A percentile compares a stretch with the other conserved stretches of the same genome.
Evolutionary conservation across 164 flowering plant species (phyloP).

Genomic region (Chimonanthus salicifolius): DNA sequence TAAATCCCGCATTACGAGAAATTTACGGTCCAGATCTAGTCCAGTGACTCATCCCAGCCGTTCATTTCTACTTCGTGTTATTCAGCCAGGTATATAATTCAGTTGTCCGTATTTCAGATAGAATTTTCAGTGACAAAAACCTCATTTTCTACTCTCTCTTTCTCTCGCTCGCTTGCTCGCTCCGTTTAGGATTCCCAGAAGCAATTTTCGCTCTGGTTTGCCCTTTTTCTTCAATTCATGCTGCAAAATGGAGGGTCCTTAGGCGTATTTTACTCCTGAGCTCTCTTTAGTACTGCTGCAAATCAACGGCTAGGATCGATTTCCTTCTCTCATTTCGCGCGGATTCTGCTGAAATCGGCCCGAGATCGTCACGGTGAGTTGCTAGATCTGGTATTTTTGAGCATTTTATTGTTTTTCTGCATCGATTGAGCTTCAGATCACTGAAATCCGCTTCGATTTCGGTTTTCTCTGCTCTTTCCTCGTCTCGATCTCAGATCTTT

Average conservation of each 20-base stretch:
- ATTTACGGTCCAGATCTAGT: not conserved
- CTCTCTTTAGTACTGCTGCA: not conserved
- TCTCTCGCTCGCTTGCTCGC: not conserved
- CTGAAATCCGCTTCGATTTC: not conserved
- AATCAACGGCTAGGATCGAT: not conserved
- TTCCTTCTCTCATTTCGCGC: not conserved
- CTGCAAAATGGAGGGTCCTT: constrained; percentile 8
- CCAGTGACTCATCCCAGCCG: not conserved
- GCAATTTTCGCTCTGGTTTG: not conserved
- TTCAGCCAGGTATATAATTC: constrained; percentile 1
- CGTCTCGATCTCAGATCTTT: not conserved
- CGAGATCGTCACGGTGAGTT: not conserved
- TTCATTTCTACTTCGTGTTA: constrained; percentile 1
- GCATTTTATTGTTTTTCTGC: not conserved
- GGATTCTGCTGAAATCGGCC: not conserved
- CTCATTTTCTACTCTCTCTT: not conserved
- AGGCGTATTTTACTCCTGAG: not conserved
- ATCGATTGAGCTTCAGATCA: not conserved
- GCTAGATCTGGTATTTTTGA: not conserved
- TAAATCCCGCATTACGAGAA: not conserved
- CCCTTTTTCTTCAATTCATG: not conserved
- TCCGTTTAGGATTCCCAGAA: not conserved
- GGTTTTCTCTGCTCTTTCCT: not conserved
- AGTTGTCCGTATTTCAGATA: not conserved
- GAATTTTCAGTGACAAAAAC: constrained; percentile 5